These are phyloP conservation scores for Theobroma cacao DNA, from an alignment of 345 rosid genomes.

Conservation along the genomic window DNA sequence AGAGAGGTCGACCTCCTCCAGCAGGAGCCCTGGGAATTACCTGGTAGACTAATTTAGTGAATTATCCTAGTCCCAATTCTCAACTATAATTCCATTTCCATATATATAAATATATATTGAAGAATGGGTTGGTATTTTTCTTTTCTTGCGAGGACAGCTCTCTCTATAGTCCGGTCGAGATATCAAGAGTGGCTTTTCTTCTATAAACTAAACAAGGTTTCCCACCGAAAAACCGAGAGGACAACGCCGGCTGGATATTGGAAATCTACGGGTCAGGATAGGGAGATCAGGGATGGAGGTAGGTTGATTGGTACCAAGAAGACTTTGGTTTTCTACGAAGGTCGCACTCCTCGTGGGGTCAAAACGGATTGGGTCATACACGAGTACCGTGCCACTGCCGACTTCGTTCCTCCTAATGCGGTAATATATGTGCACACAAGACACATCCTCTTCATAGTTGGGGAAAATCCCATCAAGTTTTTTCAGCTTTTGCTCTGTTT, in stretches of 20 bases:
- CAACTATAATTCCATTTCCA: not conserved
- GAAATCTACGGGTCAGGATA: slow-evolving; percentile 45
- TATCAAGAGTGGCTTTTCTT: slow-evolving; percentile 42
- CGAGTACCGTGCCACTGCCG: not conserved
- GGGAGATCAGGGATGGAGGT: slow-evolving; percentile 11
- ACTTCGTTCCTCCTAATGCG: not conserved
- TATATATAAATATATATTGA: no score
- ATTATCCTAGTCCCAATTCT: not conserved
- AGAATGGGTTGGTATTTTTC: not conserved
- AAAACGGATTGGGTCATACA: slow-evolving; percentile 14
- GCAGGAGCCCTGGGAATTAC: slow-evolving; percentile 53
- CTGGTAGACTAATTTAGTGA: slow-evolving; percentile 19
- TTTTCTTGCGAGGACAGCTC: not conserved
- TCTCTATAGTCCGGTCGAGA: slow-evolving; percentile 12
- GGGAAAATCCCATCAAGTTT: not conserved
- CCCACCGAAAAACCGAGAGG: slow-evolving; percentile 21
- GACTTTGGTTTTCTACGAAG: slow-evolving; percentile 35
- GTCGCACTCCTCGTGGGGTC: slow-evolving; percentile 9
- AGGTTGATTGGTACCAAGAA: slow-evolving; percentile 37
- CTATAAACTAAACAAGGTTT: slow-evolving; percentile 25
- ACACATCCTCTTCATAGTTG: not conserved
- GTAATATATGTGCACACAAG: not conserved
- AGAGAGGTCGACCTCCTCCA: slow-evolving; percentile 34
- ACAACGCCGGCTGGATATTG: slow-evolving; percentile 41
- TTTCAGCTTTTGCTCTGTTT: slow-evolving; percentile 10